phyloP scores from a whole-genome alignment of 176 grass and related monocot species.

The Cymbopogon citratus region DNA sequence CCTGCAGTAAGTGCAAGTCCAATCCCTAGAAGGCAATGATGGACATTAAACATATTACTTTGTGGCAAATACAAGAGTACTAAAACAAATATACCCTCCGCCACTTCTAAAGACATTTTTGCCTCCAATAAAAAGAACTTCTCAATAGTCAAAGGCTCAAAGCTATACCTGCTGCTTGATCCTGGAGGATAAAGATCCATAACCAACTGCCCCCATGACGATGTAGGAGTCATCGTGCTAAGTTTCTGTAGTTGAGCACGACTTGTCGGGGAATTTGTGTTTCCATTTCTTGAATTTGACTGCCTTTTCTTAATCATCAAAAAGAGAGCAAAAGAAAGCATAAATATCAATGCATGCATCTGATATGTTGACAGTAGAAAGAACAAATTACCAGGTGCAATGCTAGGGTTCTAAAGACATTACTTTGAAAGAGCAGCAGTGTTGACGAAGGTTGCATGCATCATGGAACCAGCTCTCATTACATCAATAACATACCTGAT shows the following conservation, averaged over 20 bases:
- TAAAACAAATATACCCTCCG: neutral
- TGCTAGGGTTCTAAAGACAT: conserved; percentile 38
- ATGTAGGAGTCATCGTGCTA: conserved; percentile 30
- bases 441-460: conserved; percentile 66
- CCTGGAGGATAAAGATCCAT: conserved; percentile 75
- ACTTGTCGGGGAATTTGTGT: conserved; percentile 30
- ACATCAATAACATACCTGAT: conserved; percentile 72
- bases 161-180: conserved; percentile 65
- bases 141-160: neutral
- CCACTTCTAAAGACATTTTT: neutral
- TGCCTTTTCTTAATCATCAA: conserved; percentile 99
- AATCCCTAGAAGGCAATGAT: conserved; percentile 67
- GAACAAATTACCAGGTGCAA: neutral
- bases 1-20: conserved; percentile 88
- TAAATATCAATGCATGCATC: conserved; percentile 29
- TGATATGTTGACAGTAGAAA: neutral
- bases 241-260: conserved; percentile 42
- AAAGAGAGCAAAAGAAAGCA: conserved; percentile 55
- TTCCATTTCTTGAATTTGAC: conserved; percentile 73
- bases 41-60: conserved; percentile 10
- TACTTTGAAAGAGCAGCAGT: conserved; percentile 67
- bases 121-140: neutral
- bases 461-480: conserved; percentile 55
- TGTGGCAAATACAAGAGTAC: conserved; percentile 13
- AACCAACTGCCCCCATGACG: conserved; percentile 62